Conservation (phyloP, 2,329 filamentous ascomycete species). For the Tolypocladium pustulatum region DNA sequence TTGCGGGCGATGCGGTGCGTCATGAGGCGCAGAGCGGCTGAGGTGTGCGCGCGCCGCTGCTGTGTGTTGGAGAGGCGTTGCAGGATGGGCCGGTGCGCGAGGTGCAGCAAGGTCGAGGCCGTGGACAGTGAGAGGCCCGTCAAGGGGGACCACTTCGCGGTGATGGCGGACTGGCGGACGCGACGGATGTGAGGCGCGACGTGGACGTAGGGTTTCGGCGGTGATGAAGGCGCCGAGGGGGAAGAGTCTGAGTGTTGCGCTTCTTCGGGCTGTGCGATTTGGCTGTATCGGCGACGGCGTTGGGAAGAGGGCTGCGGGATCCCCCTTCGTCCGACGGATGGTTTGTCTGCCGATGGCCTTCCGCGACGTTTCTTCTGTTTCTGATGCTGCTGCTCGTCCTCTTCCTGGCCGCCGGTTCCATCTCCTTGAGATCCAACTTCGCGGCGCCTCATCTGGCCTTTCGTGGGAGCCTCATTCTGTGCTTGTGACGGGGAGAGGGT, state of each 20-base stretch:
- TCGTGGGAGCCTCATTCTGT: not conserved
- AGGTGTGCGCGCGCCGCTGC: slow-evolving; percentile 40
- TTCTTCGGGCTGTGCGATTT: slow-evolving; percentile 6
- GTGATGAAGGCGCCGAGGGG: slow-evolving; percentile 11
- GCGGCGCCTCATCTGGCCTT: not conserved
- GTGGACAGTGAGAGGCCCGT: slow-evolving; percentile 42
- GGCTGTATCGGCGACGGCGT: not conserved
- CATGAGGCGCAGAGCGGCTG: slow-evolving; percentile 44
- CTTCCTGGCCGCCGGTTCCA: not conserved
- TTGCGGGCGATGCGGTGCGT: slow-evolving; percentile 46
- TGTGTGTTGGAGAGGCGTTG: slow-evolving; percentile 40
- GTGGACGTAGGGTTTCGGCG: slow-evolving; percentile 33
- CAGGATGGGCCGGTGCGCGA: slow-evolving; percentile 52
- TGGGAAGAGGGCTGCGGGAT: not conserved
- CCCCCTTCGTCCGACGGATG: not conserved
- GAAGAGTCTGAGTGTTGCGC: slow-evolving; percentile 5
- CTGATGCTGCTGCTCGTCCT: not conserved
- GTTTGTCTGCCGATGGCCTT: not conserved
- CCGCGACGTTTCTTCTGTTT: not conserved
- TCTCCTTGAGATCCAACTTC: too few species aligned
- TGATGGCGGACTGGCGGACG: slow-evolving; percentile 54
- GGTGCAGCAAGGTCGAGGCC: slow-evolving; percentile 44
- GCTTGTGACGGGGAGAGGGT: not conserved
- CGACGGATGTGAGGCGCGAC: slow-evolving; percentile 38
- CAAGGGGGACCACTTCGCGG: slow-evolving; percentile 56